Evolutionary conservation across 2,329 filamentous ascomycete species (phyloP), one percentile per base, ranked within the genome.

Genomic region (Botryosphaeria dothidea): DNA sequence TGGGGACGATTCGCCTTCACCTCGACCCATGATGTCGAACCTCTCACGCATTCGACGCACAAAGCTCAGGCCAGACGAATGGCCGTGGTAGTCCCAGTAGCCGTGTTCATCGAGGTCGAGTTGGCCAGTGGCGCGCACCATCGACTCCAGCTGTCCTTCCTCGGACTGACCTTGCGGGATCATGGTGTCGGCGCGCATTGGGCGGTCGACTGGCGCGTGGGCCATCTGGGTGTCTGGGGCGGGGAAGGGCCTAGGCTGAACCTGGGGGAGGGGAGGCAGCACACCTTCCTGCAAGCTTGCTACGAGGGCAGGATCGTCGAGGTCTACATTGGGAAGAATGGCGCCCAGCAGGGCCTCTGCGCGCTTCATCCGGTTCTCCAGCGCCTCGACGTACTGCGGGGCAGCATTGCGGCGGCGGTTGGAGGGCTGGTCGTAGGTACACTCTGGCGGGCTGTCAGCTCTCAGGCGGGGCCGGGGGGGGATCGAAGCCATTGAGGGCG

Each of bases 351-450:
- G 81, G 2, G 88, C 85, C 79, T 97, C 92, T 31, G 92, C 92
- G 68, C 92, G 92, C 72, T 93, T 91, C 62, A 97, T 80, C 68
- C 92, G 88, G 69, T 84, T 88, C 77, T 97, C 93, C 56, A 97
- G 83, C 3, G 92, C 92, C 79, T 97, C 93, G 69, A 97, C 92
- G 75, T 97, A 96, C 78, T 96, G 92, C 19, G 93, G 93, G 27
- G 92, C 92, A 23, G 93, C 93, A 75, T 97, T 97, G 71, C 93
- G 88, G 69, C 93, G 87, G 69, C 93, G 87, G 76, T 97, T 97
- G 25, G 93, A 97, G 13, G 93, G 93, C 76, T 97, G 95, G 74
- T 97, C 93, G 78, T 97, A 97, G 29, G 93, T 96, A 77, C 93
- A 97, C 75, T 96, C 93, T 97, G 36, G 17, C 17, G 38, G 29